phyloP scores from a whole-genome alignment of 176 grass and related monocot species.

The Secale cereale region DNA sequence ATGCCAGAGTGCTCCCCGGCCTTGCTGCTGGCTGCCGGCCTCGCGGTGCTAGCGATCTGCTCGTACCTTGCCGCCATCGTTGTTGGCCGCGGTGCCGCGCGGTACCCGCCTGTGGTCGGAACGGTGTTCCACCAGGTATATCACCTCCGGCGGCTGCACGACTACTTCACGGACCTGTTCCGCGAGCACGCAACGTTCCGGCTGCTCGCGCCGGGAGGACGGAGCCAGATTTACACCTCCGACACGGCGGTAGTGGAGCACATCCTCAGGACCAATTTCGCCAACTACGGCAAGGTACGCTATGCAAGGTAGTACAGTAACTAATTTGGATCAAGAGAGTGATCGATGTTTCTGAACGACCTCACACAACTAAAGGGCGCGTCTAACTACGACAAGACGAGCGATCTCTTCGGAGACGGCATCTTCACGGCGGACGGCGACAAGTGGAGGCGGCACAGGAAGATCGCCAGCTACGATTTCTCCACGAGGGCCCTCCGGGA shows the following conservation, averaged over 20 bases:
- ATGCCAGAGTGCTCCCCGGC: background rate
- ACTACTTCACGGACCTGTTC: no score
- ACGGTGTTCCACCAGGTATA: no score
- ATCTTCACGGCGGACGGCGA: conserved; percentile 71
- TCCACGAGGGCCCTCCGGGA: conserved; percentile 48
- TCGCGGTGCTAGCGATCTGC: conserved; percentile 18
- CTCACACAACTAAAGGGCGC: conserved; percentile 15
- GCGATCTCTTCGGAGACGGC: conserved; percentile 56
- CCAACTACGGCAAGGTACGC: conserved; percentile 72
- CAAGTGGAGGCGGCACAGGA: conserved; percentile 57
- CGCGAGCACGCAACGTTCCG: no score
- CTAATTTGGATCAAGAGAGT: background rate
- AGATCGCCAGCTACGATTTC: conserved; percentile 68
- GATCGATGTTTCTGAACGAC: background rate
- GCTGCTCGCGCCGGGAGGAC: background rate
- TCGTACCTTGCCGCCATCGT: background rate
- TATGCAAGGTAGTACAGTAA: background rate
- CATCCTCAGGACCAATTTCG: conserved; percentile 84
- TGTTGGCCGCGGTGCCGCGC: no score
- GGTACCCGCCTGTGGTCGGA: no score
- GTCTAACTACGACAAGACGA: conserved; percentile 35
- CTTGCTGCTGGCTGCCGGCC: background rate
- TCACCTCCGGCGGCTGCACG: no score
- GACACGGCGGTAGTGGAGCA: conserved; percentile 46
- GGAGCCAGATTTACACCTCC: conserved; percentile 41